Evolutionary conservation across 352 stramenopile genomes (phyloP).

Genomic region (Phytophthora uliginosa): DNA sequence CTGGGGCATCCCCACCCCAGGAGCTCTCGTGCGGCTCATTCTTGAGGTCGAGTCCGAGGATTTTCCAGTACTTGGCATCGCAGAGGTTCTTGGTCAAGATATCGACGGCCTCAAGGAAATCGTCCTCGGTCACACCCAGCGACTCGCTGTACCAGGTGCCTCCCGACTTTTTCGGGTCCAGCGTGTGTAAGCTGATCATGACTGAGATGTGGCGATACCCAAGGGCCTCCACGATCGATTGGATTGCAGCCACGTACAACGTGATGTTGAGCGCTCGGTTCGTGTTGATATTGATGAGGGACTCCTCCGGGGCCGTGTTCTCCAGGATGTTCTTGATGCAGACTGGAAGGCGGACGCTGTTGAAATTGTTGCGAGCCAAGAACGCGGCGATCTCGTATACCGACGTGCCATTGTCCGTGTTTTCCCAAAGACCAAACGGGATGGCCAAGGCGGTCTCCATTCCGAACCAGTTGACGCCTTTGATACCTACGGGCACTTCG

Average conservation of each 20-base stretch:
- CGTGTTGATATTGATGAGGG: constrained; percentile 64
- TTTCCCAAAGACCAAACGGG: constrained; percentile 82
- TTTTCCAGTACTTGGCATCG: constrained; percentile 64
- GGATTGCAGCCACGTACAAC: constrained; percentile 62
- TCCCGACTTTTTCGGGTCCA: constrained; percentile 51
- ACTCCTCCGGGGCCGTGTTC: constrained; percentile 47
- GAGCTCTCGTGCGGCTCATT: constrained; percentile 70
- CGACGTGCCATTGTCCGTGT: constrained; percentile 77
- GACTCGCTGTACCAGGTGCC: constrained; percentile 66
- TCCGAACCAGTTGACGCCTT: constrained; percentile 81
- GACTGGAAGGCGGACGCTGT: constrained; percentile 64
- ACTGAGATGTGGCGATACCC: constrained; percentile 70
- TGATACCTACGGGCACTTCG: constrained; percentile 60
- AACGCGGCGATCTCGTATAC: constrained; percentile 76
- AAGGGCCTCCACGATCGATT: constrained; percentile 62
- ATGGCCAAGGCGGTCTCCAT: constrained; percentile 68
- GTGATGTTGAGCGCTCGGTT: constrained; percentile 76
- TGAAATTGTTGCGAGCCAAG: constrained; percentile 75
- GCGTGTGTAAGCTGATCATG: constrained; percentile 75
- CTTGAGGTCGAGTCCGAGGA: constrained; percentile 73
- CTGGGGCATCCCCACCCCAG: constrained; percentile 49
- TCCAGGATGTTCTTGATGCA: constrained; percentile 68
- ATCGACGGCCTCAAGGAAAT: constrained; percentile 66
- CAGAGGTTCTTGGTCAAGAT: constrained; percentile 70
- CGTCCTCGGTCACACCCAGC: constrained; percentile 53